These are phyloP conservation scores for Euphrasia arctica DNA, from an alignment of 305 asterid species.

Conservation along the genomic window DNA sequence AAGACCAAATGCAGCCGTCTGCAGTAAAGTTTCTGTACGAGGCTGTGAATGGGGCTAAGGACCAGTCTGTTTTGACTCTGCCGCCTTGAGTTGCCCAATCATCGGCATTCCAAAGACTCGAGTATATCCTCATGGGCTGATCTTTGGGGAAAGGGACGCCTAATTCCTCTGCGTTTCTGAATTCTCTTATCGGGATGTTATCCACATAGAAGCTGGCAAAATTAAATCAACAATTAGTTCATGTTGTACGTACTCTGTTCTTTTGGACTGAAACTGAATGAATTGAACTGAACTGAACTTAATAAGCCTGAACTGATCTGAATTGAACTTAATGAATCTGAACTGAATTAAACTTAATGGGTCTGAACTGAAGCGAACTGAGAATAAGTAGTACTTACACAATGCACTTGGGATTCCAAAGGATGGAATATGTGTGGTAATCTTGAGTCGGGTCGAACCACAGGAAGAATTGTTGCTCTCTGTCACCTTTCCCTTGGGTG, in stretches of 20 bases:
- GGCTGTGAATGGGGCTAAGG: slow-evolving; percentile 41
- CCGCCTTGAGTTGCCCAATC: slow-evolving; percentile 58
- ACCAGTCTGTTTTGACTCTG: slow-evolving; percentile 41
- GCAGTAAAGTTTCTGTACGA: slow-evolving; percentile 34
- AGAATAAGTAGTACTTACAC: slow-evolving; percentile 31
- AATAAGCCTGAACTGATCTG: too few species aligned
- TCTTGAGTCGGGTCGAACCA: slow-evolving; percentile 56
- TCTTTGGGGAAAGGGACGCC: slow-evolving; percentile 40
- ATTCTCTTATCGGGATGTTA: slow-evolving; percentile 42
- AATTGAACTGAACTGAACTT: too few species aligned
- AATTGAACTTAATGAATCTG: too few species aligned
- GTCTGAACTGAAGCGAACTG: too few species aligned
- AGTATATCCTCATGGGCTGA: slow-evolving; percentile 49
- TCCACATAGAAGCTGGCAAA: slow-evolving; percentile 45
- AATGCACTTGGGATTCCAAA: slow-evolving; percentile 48
- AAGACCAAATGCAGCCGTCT: slow-evolving; percentile 38
- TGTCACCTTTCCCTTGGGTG: slow-evolving; percentile 46
- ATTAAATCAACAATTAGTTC: background rate
- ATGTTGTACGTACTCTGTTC: background rate
- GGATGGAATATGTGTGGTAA: slow-evolving; percentile 46
- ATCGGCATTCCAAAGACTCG: slow-evolving; percentile 49
- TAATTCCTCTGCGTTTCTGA: slow-evolving; percentile 32
- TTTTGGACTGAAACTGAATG: too few species aligned
- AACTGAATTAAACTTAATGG: too few species aligned
- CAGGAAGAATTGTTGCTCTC: slow-evolving; percentile 47